A percentile compares a stretch with the other conserved stretches of the same genome.
These are phyloP conservation scores for Erodium texanum DNA, from an alignment of 441 rosid species.

Conservation along the genomic window DNA sequence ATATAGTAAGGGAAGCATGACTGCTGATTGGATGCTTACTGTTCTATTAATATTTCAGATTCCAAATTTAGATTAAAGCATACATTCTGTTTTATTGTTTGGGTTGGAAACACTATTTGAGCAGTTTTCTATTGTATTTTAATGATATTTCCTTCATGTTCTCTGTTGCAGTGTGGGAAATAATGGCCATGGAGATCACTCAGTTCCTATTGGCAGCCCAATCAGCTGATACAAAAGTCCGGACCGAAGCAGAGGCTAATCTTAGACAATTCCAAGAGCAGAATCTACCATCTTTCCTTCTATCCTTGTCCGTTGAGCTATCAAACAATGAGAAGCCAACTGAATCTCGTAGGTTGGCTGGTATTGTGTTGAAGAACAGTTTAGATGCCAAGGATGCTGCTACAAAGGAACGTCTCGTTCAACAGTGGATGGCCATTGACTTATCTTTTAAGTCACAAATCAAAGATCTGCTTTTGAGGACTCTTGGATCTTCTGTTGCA, in stretches of 20 bases:
- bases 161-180: conserved; percentile 22
- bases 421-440: conserved; percentile 43
- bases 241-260: conserved; percentile 54
- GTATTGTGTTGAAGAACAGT: conserved; percentile 39
- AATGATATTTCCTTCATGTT: no score
- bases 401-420: conserved; percentile 39
- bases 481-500: conserved; percentile 33
- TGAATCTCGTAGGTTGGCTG: conserved; percentile 46
- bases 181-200: conserved; percentile 51
- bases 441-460: conserved; percentile 31
- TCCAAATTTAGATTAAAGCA: not conserved
- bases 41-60: no score
- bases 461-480: conserved; percentile 31
- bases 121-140: no score
- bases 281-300: conserved; percentile 36
- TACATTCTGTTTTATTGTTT: not conserved
- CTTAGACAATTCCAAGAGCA: conserved; percentile 59
- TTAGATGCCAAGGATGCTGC: conserved; percentile 51
- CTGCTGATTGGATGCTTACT: no score
- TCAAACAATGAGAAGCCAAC: conserved; percentile 44
- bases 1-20: no score
- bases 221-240: conserved; percentile 39
- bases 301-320: conserved; percentile 38
- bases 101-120: no score
- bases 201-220: conserved; percentile 43